phyloP scores from a whole-genome alignment of 805 yeast genomes.

The Myxozyma kluyveri region DNA sequence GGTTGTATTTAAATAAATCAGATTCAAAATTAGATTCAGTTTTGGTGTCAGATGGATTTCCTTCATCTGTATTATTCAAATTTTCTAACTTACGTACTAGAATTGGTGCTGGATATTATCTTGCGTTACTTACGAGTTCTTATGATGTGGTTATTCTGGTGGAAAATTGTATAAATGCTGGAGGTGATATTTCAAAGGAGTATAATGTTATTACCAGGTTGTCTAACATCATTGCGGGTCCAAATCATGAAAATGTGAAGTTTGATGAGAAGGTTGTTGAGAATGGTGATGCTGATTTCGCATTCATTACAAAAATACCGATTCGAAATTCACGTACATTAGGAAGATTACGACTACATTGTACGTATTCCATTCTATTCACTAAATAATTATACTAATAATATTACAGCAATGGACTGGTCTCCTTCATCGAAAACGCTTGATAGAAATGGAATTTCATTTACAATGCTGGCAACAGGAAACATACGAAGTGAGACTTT shows the following conservation, averaged over 20 bases:
- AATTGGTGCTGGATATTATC: neutral
- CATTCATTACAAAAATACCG: neutral
- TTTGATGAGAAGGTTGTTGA: neutral
- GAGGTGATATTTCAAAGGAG: neutral
- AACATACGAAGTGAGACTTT: constrained; percentile 19
- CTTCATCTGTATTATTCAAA: neutral
- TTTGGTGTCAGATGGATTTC: neutral
- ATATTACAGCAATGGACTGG: constrained; percentile 15
- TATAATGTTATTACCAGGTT: neutral
- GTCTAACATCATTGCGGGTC: neutral
- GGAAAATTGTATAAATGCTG: too few species aligned
- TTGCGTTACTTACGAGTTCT: too few species aligned
- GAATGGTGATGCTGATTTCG: neutral
- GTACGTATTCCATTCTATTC: constrained; percentile 5
- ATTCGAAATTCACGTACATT: neutral
- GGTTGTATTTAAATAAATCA: neutral
- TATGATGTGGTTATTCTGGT: neutral
- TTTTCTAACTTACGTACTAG: neutral
- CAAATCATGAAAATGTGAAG: neutral
- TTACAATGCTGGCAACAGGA: constrained; percentile 23
- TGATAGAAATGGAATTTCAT: neutral
- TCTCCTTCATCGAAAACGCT: constrained; percentile 7
- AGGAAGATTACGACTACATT: constrained; percentile 10
- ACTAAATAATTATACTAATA: neutral
- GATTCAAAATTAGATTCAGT: neutral